Base-by-base conservation (phyloP, 2,329 filamentous ascomycete species). In the Claviceps arundinis region DNA sequence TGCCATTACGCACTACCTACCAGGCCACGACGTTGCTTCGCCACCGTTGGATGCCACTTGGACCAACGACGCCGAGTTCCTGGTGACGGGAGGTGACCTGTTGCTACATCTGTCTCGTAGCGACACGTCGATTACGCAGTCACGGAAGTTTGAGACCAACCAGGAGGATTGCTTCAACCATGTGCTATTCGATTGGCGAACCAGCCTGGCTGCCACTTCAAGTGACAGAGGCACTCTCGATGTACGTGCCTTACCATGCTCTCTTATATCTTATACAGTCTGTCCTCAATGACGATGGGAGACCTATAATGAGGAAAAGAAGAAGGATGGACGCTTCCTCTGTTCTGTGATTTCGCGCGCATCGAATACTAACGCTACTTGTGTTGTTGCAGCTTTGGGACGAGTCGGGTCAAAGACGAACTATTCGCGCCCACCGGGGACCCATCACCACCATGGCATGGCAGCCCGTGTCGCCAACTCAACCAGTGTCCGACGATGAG, bases 151-250 rank as follows among this genome's bases (percentile, higher is more conserved):
- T 41, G 72, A 77, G 46, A 77, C 74, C 2, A 71, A 72, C 43
- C 69, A 73, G 51, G 74, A 77, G 43, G 77, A 81, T 55, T 70
- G 64, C 30, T 73, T 84, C 50, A 72, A 70, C 1, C 75, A 77
- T 48, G 71, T 83, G 0, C 70, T 78, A 34, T 84, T 75, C 55
- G 81, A 84, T 61, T 65, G 65, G 62, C 67, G 67, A 22, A 75
- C 76, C 19, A 73, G 70, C 47, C 59, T 81, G 37, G 72, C 76
- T 14, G 81, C 80, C 1, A 82, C 81, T 0, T 75, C 77, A 4
- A 80, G 76, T 58, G 76, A 81, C 48, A 78, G 74, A 56, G 81
- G 81, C 26, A 72, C 68, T 47, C 71, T 84, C 48, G 78, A 82
- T 65, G 79, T 83, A 70, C 70, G 79, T n/a, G 13, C 17, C 11